These are phyloP conservation scores for Helianthus tuberosus DNA, from an alignment of 129 eudicot species.

Conservation along the genomic window DNA sequence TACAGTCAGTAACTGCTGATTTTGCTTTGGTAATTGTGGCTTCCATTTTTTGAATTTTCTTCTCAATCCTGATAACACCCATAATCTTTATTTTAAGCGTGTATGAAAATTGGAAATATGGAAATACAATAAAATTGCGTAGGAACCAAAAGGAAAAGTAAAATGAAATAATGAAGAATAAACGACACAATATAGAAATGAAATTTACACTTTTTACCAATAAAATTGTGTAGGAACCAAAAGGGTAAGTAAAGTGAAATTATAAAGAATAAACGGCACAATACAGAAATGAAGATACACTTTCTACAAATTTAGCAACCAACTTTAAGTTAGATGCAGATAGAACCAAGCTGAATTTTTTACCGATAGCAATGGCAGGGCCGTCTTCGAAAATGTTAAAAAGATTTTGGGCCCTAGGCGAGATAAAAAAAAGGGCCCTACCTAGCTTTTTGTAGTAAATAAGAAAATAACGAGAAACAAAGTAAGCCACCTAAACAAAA, in stretches of 20 bases:
- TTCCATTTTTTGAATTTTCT: slow-evolving; percentile 76
- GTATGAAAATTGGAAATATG: neutral
- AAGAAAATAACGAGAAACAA: no score
- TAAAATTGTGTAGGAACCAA: neutral
- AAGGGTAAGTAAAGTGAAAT: neutral
- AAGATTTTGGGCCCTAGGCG: no score
- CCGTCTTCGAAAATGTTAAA: no score
- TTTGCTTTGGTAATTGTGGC: slow-evolving; percentile 70
- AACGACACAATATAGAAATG: neutral
- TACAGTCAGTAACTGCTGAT: slow-evolving; percentile 67
- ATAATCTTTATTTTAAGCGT: neutral
- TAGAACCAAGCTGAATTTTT: neutral
- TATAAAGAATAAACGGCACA: neutral
- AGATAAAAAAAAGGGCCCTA: no score
- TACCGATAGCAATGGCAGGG: neutral
- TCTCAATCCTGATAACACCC: slow-evolving; percentile 54
- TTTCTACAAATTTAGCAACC: neutral
- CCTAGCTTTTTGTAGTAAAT: no score
- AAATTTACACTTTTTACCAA: neutral
- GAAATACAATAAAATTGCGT: neutral
- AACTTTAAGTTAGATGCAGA: neutral
- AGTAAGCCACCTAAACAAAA: no score
- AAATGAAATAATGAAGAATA: no score
- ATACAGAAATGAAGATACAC: neutral
- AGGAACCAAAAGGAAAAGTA: neutral